phyloP scores from a whole-genome alignment of 1,284 basidiomycete genomes.

The Cryptococcus jaspeensis region DNA sequence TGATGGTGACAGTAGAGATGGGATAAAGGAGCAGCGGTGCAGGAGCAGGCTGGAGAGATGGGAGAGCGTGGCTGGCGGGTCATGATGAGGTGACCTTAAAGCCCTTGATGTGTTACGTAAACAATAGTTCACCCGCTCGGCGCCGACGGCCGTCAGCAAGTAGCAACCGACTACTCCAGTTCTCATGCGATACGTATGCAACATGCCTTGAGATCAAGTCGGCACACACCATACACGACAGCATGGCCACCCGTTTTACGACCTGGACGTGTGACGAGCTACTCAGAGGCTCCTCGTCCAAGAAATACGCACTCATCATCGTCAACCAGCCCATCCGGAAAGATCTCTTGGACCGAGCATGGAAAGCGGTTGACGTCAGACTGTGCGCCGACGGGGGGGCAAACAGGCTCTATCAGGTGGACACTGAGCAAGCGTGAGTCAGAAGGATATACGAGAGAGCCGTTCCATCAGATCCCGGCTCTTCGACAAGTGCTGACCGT shows the following conservation, averaged over 20 bases:
- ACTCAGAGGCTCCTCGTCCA: conserved; percentile 9
- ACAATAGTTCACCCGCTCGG: too few species aligned
- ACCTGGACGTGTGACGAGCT: conserved; percentile 13
- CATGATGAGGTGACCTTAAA: too few species aligned
- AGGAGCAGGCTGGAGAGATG: too few species aligned
- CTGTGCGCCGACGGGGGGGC: conserved; percentile 92
- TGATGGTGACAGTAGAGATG: conserved; percentile 9
- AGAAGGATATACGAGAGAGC: neutral
- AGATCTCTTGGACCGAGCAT: conserved; percentile 64
- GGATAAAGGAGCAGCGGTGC: too few species aligned
- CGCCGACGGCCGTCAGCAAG: too few species aligned
- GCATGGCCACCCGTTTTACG: neutral
- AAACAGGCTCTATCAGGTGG: conserved; percentile 76
- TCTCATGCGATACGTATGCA: too few species aligned
- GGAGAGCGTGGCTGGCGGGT: too few species aligned
- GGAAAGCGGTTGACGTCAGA: conserved; percentile 57
- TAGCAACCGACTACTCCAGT: too few species aligned
- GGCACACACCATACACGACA: too few species aligned
- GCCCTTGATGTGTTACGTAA: too few species aligned
- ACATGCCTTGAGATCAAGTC: too few species aligned
- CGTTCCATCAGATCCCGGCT: too few species aligned
- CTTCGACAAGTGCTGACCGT: neutral
- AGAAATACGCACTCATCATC: conserved; percentile 66
- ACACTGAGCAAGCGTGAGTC: conserved; percentile 24
- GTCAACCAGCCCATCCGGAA: conserved; percentile 78